A percentile compares a stretch with the other conserved stretches of the same genome.
These are phyloP conservation scores for Aspergillus sp. DNA, from an alignment of 2,329 filamentous ascomycete genomes.

Conservation along the genomic window DNA sequence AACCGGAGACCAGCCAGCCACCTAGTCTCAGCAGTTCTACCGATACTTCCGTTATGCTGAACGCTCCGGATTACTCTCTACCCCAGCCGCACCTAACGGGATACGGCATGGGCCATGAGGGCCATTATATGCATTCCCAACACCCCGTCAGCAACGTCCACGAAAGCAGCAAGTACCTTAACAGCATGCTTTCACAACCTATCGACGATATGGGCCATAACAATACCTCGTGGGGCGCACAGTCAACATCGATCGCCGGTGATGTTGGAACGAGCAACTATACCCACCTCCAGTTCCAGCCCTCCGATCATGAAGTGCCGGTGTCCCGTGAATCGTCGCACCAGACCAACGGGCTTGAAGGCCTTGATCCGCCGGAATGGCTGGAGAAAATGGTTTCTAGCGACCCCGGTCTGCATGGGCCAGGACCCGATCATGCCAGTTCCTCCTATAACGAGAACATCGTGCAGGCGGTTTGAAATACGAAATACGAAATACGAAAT, in stretches of 20 bases:
- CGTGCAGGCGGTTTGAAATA: constrained; percentile 25
- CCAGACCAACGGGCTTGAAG: constrained; percentile 26
- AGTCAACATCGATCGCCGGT: constrained; percentile 22
- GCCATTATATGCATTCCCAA: constrained; percentile 27
- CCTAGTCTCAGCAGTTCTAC: constrained; percentile 22
- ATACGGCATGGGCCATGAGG: constrained; percentile 26
- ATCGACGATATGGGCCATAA: constrained; percentile 30
- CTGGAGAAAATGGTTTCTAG: constrained; percentile 32
- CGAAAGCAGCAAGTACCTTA: constrained; percentile 27
- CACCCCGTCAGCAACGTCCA: constrained; percentile 23
- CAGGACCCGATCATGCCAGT: constrained; percentile 26
- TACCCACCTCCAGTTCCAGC: constrained; percentile 26
- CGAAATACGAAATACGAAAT: constrained; percentile 2
- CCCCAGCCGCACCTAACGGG: constrained; percentile 23
- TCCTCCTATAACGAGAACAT: constrained; percentile 20
- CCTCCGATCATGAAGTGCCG: constrained; percentile 23
- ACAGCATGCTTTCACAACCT: constrained; percentile 27
- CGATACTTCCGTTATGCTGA: constrained; percentile 26
- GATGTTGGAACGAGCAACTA: constrained; percentile 26
- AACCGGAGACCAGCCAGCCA: constrained; percentile 26
- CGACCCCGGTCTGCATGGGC: constrained; percentile 28
- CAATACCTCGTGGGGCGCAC: constrained; percentile 24
- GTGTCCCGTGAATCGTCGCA: constrained; percentile 29
- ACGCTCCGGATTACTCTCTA: constrained; percentile 29
- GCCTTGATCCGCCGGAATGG: constrained; percentile 28